Conservation (phyloP, 805 yeast species). For the Teunomyces lycoperdinae region DNA sequence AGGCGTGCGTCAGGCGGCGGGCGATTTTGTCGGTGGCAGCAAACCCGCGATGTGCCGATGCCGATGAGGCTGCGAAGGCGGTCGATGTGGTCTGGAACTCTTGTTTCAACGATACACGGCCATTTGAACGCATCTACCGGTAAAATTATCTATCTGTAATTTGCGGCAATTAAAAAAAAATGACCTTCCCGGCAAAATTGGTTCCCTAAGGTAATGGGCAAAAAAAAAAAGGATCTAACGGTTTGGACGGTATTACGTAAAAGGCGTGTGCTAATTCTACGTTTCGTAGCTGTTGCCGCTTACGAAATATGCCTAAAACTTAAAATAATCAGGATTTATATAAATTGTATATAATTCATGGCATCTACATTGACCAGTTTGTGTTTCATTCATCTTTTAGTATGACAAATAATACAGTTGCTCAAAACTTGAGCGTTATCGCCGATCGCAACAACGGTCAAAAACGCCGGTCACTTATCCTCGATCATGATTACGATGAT, state of each 20-base stretch:
- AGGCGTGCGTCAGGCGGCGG: conserved; percentile 84
- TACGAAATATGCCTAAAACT: no score
- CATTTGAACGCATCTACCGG: conserved; percentile 88
- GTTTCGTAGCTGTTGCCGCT: not conserved
- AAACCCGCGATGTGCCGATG: conserved; percentile 76
- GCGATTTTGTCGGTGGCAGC: conserved; percentile 82
- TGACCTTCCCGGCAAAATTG: no score
- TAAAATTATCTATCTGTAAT: conserved; percentile 22
- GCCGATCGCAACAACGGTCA: not conserved
- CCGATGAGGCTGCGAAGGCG: conserved; percentile 70
- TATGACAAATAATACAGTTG: not conserved
- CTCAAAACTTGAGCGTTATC: not conserved
- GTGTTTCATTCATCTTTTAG: no score
- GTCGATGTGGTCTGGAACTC: conserved; percentile 90
- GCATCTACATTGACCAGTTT: no score
- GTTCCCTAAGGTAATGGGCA: not conserved
- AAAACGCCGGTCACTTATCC: not conserved
- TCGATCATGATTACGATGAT: conserved; percentile 3
- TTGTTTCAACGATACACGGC: conserved; percentile 93
- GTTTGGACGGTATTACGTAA: not conserved
- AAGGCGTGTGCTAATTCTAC: not conserved
- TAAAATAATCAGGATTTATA: no score
- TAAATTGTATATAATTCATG: no score
- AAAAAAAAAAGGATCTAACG: not conserved
- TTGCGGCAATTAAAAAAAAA: not conserved